Percentiles rank a stretch among this genome's conserved stretches.
Evolutionary conservation across 306 rosid genomes (phyloP).

Genomic region (Lotus japonicus): DNA sequence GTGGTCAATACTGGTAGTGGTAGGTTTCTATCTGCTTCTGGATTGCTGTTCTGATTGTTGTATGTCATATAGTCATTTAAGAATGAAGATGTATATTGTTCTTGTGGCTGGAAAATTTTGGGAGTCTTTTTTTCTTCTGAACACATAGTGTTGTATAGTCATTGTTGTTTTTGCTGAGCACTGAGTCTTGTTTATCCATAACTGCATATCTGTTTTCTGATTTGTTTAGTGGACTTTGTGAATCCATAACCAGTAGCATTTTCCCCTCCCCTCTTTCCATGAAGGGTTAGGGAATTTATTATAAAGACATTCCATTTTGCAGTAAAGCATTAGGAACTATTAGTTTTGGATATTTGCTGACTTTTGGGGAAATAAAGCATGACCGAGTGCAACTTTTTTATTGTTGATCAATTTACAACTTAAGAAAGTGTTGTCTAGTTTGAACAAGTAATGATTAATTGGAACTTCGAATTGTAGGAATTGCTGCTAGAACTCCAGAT

Average conservation of each 20-base stretch:
- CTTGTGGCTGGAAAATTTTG: neutral
- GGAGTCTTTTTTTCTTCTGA: neutral
- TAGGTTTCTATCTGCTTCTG: constrained; percentile 23
- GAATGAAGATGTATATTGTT: neutral
- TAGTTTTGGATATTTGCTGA: neutral
- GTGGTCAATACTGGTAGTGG: constrained; percentile 37
- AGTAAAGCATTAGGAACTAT: neutral
- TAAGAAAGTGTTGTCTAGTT: neutral
- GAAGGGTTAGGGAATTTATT: neutral
- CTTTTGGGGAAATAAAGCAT: neutral
- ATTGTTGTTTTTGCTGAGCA: neutral
- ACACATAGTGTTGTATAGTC: neutral
- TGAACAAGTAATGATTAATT: neutral
- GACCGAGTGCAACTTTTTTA: too few relatives aligned
- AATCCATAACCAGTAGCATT: neutral
- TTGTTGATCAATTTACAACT: neutral
- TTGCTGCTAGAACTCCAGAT: constrained; percentile 23
- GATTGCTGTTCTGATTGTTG: neutral
- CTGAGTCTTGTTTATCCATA: too few relatives aligned
- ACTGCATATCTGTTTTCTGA: too few relatives aligned
- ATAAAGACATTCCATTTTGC: neutral
- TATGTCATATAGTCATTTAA: neutral
- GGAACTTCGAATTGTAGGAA: constrained; percentile 19
- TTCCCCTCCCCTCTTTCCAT: neutral
- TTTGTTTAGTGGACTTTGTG: neutral